Base-by-base conservation (phyloP, 1,139 yeast genomes). In the Saccharomycopsis crataegensis region DNA sequence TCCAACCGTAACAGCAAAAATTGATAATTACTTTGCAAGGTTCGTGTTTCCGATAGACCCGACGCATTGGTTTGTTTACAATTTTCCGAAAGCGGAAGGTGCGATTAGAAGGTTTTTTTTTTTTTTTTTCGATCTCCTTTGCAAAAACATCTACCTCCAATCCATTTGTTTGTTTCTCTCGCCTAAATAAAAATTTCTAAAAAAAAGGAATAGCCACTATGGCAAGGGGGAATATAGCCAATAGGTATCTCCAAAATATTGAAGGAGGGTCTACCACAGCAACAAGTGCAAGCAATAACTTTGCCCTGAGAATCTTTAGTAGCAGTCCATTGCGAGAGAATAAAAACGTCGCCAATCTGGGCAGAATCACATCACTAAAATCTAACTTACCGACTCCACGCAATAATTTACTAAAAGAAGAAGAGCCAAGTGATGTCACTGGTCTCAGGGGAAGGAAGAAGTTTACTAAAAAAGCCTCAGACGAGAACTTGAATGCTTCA, bases 361-460 rank as follows among this genome's bases (percentile, higher is more conserved):
- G 12, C 32, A 31, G 41, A 9, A 36, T 6, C 22, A 14, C 40
- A 12, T 44, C 49, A 5, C 31, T 17, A 16, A 37, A 14, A n/a
- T 34, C 48, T 11, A 28, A 8, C 2, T 11, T n/a, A 14, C 31
- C 17, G 28, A 28, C 3, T 17, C 16, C 44, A 47, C 44, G n/a
- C 9, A 22, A 9, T 40, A 34, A 12, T 22, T 6, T 22, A 38
- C 44, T 8, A 40, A 28, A 41, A 16, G 40, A 28, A 12, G 48
- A 43, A 11, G 31, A 17, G 8, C 31, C 17, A n/a, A 42, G 14
- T 16, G 14, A 12, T 37, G 53, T 52, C 12, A 14, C 45, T n/a
- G 56, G 56, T 8, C 12, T 52, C 8, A 54, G 48, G 40, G 52
- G 52, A 7, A 42, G 58, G 17, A 54, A 44, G 34, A 55, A 55